These are phyloP conservation scores for Peterozyma toletana DNA, from an alignment of 805 yeast genomes.

Conservation along the genomic window DNA sequence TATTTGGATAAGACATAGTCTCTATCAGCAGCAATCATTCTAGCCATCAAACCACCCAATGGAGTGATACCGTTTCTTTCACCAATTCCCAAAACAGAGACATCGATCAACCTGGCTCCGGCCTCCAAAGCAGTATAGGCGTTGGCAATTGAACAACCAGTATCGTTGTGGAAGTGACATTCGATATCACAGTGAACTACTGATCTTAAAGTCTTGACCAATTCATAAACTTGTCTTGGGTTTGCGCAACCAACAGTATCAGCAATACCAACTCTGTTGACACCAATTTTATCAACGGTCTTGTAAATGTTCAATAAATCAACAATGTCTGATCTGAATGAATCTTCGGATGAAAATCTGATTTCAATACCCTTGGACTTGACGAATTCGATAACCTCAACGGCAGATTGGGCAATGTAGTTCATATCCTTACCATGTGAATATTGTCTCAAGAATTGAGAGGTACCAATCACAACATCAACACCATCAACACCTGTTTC, in stretches of 20 bases:
- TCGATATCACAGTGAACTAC: slow-evolving; percentile 55
- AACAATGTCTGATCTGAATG: slow-evolving; percentile 53
- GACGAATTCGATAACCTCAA: slow-evolving; percentile 54
- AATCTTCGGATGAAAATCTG: slow-evolving; percentile 52
- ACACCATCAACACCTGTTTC: slow-evolving; percentile 61
- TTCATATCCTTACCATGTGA: slow-evolving; percentile 58
- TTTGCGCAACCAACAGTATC: slow-evolving; percentile 61
- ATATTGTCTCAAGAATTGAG: slow-evolving; percentile 48
- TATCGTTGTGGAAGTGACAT: slow-evolving; percentile 57
- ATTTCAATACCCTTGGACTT: slow-evolving; percentile 54
- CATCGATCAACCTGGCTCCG: slow-evolving; percentile 53
- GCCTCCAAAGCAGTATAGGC: slow-evolving; percentile 60
- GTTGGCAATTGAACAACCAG: slow-evolving; percentile 59
- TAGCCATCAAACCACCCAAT: slow-evolving; percentile 54
- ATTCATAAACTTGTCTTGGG: slow-evolving; percentile 56
- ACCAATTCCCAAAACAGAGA: slow-evolving; percentile 54
- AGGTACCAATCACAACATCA: slow-evolving; percentile 54
- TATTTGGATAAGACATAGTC: slow-evolving; percentile 53
- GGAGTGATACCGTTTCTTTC: slow-evolving; percentile 61
- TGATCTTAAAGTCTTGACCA: slow-evolving; percentile 48
- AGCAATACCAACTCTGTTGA: slow-evolving; percentile 56
- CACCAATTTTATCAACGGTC: slow-evolving; percentile 57
- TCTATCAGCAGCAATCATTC: slow-evolving; percentile 57
- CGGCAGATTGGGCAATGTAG: slow-evolving; percentile 47
- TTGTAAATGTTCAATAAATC: slow-evolving; percentile 52